phyloP scores from a whole-genome alignment of 176 grass and related monocot genomes.

The Elaeis guineensis region DNA sequence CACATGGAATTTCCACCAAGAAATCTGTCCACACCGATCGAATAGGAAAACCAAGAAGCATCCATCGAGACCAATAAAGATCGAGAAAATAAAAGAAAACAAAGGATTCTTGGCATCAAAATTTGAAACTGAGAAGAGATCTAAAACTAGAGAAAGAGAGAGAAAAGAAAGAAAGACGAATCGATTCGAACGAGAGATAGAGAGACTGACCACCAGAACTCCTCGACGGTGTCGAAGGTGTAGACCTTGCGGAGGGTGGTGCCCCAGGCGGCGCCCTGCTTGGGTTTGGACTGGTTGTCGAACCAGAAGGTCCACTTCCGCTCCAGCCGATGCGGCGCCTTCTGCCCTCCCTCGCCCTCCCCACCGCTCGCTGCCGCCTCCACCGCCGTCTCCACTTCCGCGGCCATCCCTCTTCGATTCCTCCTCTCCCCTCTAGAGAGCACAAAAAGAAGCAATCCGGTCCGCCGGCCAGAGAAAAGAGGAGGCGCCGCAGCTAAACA shows the following conservation, averaged over 20 bases:
- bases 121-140: no score
- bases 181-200: not conserved
- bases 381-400: conserved; percentile 5
- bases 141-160: no score
- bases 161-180: not conserved
- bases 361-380: conserved; percentile 13
- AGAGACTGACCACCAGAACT: conserved; percentile 72
- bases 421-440: no score
- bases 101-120: no score
- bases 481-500: no score
- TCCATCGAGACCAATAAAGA: no score
- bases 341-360: conserved; percentile 8
- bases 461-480: no score
- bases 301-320: conserved; percentile 97
- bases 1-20: no score
- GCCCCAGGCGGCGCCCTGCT: conserved; percentile 92
- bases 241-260: conserved; percentile 74
- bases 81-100: not conserved
- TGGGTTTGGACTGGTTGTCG: conserved; percentile 84
- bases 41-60: no score
- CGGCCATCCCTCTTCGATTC: conserved; percentile 14
- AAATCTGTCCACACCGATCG: no score
- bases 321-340: conserved; percentile 59
- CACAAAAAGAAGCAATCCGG: no score
- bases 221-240: conserved; percentile 94